These are phyloP conservation scores for Pinus tabuliformis DNA, from an alignment of 75 land plant genomes.

Conservation along the genomic window DNA sequence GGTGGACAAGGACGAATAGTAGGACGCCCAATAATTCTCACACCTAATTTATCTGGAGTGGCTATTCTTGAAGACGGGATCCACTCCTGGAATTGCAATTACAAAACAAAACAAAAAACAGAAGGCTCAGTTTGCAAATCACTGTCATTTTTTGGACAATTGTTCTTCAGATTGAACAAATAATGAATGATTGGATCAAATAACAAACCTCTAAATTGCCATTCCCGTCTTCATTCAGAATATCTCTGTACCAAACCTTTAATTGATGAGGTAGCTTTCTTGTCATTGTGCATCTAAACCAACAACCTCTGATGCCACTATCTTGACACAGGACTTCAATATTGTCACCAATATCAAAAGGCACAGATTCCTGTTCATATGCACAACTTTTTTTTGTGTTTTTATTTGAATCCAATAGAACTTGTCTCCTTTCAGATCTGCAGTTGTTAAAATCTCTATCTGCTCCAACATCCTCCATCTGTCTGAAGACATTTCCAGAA, in stretches of 20 bases:
- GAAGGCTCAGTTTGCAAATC: not conserved
- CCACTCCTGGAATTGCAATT: slow-evolving; percentile 66
- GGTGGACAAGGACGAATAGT: slow-evolving; percentile 55
- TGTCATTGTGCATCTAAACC: slow-evolving; percentile 61
- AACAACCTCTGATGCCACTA: slow-evolving; percentile 91
- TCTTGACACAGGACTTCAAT: slow-evolving; percentile 81
- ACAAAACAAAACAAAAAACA: slow-evolving; percentile 9
- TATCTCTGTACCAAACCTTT: slow-evolving; percentile 73
- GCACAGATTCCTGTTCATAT: not conserved
- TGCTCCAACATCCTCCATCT: slow-evolving; percentile 5
- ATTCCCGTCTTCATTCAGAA: slow-evolving; percentile 65
- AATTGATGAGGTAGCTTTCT: slow-evolving; percentile 46
- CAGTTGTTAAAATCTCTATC: slow-evolving; percentile 3
- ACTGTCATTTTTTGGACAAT: not conserved
- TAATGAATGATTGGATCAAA: not conserved
- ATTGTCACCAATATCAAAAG: slow-evolving; percentile 36
- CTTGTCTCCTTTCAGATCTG: not conserved
- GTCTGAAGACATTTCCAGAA: slow-evolving; percentile 10
- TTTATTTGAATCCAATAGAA: not conserved
- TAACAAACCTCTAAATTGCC: slow-evolving; percentile 58
- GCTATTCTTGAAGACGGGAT: slow-evolving; percentile 44
- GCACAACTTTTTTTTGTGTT: not conserved
- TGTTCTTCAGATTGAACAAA: not conserved
- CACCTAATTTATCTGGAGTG: slow-evolving; percentile 43
- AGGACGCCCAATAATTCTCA: slow-evolving; percentile 48